Conservation (phyloP, 495 filamentous ascomycete species). For the Chlorociboria aeruginascens region DNA sequence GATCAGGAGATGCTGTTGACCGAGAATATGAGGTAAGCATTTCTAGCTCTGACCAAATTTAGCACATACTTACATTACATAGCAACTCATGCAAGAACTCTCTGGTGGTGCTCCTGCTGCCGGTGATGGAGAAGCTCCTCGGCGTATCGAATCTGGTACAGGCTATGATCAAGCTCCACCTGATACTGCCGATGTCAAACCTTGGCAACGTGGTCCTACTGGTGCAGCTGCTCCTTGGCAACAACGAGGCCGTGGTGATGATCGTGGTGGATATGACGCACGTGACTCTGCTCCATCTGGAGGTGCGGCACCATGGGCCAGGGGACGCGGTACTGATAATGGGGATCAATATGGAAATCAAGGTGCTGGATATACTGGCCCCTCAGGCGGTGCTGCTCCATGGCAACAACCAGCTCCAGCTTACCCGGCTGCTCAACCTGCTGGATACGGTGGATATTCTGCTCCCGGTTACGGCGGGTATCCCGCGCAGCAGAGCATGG, state of each 20-base stretch:
- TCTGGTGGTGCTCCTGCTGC: constrained; percentile 54
- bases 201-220: constrained; percentile 85
- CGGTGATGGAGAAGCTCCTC: constrained; percentile 47
- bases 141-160: constrained; percentile 80
- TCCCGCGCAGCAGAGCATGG: constrained; percentile 48
- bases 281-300: constrained; percentile 16
- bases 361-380: constrained; percentile 23
- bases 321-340: constrained; percentile 41
- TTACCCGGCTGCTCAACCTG: constrained; percentile 30
- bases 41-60: neutral
- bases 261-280: constrained; percentile 23
- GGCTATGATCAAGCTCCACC: constrained; percentile 32
- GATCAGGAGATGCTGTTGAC: constrained; percentile 74
- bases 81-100: constrained; percentile 98
- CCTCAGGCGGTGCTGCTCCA: constrained; percentile 41
- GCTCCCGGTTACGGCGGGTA: constrained; percentile 36
- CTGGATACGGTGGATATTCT: constrained; percentile 25
- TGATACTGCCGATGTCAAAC: constrained; percentile 45
- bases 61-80: constrained; percentile 24
- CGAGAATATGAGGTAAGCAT: constrained; percentile 79
- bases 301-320: constrained; percentile 41
- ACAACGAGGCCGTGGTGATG: constrained; percentile 23
- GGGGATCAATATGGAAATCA: constrained; percentile 38
- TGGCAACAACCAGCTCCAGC: constrained; percentile 45
- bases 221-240: constrained; percentile 79